Evolutionary conservation across 2,329 filamentous ascomycete genomes (phyloP), one percentile per base, ranked within the genome.

Genomic region (Exutisphaerella laricina): DNA sequence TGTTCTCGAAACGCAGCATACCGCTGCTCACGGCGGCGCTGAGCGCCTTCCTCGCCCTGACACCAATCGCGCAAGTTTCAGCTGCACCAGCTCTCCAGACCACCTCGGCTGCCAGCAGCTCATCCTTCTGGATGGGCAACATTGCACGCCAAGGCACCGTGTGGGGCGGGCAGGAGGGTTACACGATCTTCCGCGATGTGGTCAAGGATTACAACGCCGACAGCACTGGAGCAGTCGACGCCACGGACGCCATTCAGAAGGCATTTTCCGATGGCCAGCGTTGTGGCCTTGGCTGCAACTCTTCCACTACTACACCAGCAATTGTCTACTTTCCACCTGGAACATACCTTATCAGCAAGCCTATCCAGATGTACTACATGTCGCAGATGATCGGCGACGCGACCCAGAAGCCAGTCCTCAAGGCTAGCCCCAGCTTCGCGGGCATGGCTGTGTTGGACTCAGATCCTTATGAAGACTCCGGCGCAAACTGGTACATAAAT

Each of bases 241-340:
- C 96, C 61, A 95, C 89, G 0, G 81, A 67, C 1, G 87, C 89
- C 43, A 95, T 97, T 75, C 96, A 95, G 70, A 65, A 70, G 29
- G 88, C 88, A 51, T 84, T 96, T 58, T 73, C 78, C 4, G 77
- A 78, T n/a, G 87, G 88, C 20, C 73, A 75, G 56, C 85, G 90
- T 31, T 97, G 90, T 61, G 88, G 86, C 28, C 63, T 78, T 50
- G 79, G 80, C 49, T 97, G 90, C 62, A 85, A 92, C 62, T 94
- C 88, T 1, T 79, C 78, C 22, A 97, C 90, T 3, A 77, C 78
- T n/a, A 79, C 80, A 1, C 90, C 90, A 0, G 90, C 87, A 18
- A 70, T 97, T 10, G 80, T 97, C 40, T 97, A 94, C 72, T 94
- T 97, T 71, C 89, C 88, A 28, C 73, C 86, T 8, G 89, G 90